Evolutionary conservation across 2,329 filamentous ascomycete genomes (phyloP), one percentile per base, ranked within the genome.

Genomic region (Ceratocystiopsis sp.): DNA sequence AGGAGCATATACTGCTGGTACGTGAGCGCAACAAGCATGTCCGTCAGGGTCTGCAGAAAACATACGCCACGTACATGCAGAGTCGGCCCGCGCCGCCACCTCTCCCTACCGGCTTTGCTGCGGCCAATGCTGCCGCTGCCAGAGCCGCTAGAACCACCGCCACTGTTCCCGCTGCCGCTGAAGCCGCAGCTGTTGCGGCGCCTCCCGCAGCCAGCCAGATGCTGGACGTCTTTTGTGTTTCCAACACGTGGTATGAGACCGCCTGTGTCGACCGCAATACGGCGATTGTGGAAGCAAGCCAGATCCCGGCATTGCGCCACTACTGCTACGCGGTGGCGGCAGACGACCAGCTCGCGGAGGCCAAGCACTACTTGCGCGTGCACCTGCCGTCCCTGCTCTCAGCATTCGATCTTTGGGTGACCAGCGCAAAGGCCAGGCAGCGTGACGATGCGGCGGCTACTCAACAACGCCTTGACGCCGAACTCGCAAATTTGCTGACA

Each of bases 151-250:
- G n/a, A n/a, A n/a, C n/a, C n/a, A n/a, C n/a, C n/a, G n/a, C n/a
- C n/a, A n/a, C n/a, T n/a, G n/a, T n/a, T n/a, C n/a, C n/a, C n/a
- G n/a, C n/a, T n/a, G n/a, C n/a, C n/a, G n/a, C n/a, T n/a, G n/a
- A n/a, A n/a, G 21, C 21, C 21, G 21, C 21, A 21, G 21, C 21
- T 21, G 19, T 7, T 7, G 19, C 19, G 19, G 19, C 19, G 19
- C 19, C 19, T 4, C 19, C 19, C 7, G 19, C 19, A 4, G 19
- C 19, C 19, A 21, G 50, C 7, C 46, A 47, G 9, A 37, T 11
- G 4, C 45, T 60, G 2, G 49, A 60, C 19, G 56, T 61, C 2
- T 61, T 61, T 40, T 61, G 57, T 37, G 54, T 61, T 1, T 60
- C 57, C 7, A 61, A 60, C 45, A 54, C 47, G 13, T 50, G 50